Conservation (phyloP, 1,139 yeast genomes). For the Candida buenavistaensis region DNA sequence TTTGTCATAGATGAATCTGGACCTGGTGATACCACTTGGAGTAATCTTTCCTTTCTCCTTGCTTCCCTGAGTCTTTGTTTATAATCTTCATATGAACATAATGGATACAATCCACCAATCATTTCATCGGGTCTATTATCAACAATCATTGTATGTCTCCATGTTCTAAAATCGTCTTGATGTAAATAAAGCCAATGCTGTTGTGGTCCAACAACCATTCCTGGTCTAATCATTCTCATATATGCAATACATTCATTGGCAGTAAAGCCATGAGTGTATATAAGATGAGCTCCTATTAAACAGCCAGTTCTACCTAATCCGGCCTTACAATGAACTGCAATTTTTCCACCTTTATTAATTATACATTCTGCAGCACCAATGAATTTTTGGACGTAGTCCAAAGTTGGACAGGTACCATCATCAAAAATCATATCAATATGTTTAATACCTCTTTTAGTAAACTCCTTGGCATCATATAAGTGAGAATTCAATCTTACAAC, state of each 20-base stretch:
- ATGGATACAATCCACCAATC: slow-evolving; percentile 75
- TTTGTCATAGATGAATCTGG: slow-evolving; percentile 47
- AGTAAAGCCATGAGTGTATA: slow-evolving; percentile 94
- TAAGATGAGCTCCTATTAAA: slow-evolving; percentile 92
- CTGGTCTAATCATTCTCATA: slow-evolving; percentile 95
- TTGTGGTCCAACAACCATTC: slow-evolving; percentile 99
- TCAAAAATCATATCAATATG: slow-evolving; percentile 96
- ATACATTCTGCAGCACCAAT: slow-evolving; percentile 94
- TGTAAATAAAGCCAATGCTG: slow-evolving; percentile 97
- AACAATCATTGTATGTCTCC: slow-evolving; percentile 92
- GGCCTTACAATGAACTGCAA: slow-evolving; percentile 98
- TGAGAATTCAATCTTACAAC: slow-evolving; percentile 93
- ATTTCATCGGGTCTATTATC: slow-evolving; percentile 68
- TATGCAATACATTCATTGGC: slow-evolving; percentile 96
- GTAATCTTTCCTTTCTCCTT: slow-evolving; percentile 25
- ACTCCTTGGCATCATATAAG: slow-evolving; percentile 80
- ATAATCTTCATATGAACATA: slow-evolving; percentile 59
- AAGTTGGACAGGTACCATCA: slow-evolving; percentile 96
- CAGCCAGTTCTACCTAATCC: slow-evolving; percentile 98
- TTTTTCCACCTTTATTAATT: slow-evolving; percentile 80
- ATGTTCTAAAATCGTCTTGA: slow-evolving; percentile 92
- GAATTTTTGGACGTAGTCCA: slow-evolving; percentile 88
- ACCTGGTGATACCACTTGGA: slow-evolving; percentile 27
- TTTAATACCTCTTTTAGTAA: slow-evolving; percentile 78
- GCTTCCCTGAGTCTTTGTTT: slow-evolving; percentile 50